phyloP scores from a whole-genome alignment of 768 basidiomycete species.

The Lactifluus hygrophoroides region DNA sequence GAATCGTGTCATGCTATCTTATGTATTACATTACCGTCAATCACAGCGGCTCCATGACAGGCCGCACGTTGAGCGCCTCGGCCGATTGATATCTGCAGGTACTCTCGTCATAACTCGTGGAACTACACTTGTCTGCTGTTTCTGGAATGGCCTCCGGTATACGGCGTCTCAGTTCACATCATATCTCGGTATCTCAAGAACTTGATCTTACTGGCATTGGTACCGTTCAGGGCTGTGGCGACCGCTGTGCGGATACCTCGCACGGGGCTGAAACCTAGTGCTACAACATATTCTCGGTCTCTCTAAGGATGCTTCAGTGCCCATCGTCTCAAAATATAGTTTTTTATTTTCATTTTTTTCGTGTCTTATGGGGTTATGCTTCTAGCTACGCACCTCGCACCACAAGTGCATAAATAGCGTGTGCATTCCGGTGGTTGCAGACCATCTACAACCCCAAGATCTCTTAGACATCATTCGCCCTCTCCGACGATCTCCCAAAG shows the following conservation, averaged over 20 bases:
- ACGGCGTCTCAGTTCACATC: background rate
- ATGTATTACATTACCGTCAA: constrained; percentile 8
- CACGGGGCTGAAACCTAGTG: constrained; percentile 5
- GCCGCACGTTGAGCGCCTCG: background rate
- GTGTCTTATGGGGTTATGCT: constrained; percentile 5
- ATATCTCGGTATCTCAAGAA: background rate
- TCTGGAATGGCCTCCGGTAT: background rate
- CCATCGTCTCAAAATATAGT: too few species aligned
- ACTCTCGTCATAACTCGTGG: background rate
- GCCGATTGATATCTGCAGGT: background rate
- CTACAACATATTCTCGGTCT: background rate
- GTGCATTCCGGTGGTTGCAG: background rate
- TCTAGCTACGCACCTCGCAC: background rate
- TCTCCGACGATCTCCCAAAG: background rate
- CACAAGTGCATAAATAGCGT: constrained; percentile 9
- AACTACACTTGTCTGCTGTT: background rate
- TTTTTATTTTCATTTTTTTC: background rate
- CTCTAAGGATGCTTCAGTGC: background rate
- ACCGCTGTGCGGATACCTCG: background rate
- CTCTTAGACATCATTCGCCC: background rate
- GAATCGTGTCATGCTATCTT: background rate
- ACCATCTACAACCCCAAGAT: background rate
- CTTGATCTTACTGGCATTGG: background rate
- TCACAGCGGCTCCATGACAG: constrained; percentile 1
- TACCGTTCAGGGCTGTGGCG: background rate